These are phyloP conservation scores for Yarrowia porcina DNA, from an alignment of 805 yeast genomes.

Conservation along the genomic window DNA sequence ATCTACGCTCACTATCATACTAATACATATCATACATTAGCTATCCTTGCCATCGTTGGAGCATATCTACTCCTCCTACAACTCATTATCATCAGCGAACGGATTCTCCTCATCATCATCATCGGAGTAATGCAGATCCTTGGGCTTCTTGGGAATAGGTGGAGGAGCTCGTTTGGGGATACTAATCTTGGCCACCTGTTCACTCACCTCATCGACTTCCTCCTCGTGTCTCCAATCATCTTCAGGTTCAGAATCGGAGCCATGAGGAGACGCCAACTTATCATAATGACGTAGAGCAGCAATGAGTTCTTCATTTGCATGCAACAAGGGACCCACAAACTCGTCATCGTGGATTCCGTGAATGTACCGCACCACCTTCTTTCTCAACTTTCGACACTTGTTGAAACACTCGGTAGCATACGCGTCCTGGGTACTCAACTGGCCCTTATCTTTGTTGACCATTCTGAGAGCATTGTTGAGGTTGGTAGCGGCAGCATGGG, in stretches of 20 bases:
- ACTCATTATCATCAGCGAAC: slow-evolving; percentile 48
- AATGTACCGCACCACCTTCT: slow-evolving; percentile 74
- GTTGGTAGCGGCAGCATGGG: slow-evolving; percentile 69
- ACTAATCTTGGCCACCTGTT: slow-evolving; percentile 13
- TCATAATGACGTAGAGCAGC: slow-evolving; percentile 68
- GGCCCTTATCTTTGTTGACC: slow-evolving; percentile 42
- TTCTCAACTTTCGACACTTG: slow-evolving; percentile 68
- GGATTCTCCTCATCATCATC: slow-evolving; percentile 44
- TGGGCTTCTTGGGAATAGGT: slow-evolving; percentile 26
- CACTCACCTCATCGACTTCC: slow-evolving; percentile 35
- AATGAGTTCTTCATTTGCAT: slow-evolving; percentile 88
- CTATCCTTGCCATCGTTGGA: too few species aligned
- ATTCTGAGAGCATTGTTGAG: slow-evolving; percentile 56
- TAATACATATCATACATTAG: too few species aligned
- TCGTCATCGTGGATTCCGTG: slow-evolving; percentile 84
- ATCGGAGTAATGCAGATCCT: slow-evolving; percentile 31
- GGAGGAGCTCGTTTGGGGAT: slow-evolving; percentile 30
- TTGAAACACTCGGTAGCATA: slow-evolving; percentile 66
- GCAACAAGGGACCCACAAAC: slow-evolving; percentile 78
- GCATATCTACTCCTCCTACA: too few species aligned
- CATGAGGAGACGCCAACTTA: slow-evolving; percentile 47
- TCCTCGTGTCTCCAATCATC: slow-evolving; percentile 32
- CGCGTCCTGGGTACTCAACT: slow-evolving; percentile 60
- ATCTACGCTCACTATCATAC: too few species aligned
- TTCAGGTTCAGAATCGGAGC: slow-evolving; percentile 44